Base-by-base conservation (phyloP, 2,329 filamentous ascomycete species). In the Beauveria australis region DNA sequence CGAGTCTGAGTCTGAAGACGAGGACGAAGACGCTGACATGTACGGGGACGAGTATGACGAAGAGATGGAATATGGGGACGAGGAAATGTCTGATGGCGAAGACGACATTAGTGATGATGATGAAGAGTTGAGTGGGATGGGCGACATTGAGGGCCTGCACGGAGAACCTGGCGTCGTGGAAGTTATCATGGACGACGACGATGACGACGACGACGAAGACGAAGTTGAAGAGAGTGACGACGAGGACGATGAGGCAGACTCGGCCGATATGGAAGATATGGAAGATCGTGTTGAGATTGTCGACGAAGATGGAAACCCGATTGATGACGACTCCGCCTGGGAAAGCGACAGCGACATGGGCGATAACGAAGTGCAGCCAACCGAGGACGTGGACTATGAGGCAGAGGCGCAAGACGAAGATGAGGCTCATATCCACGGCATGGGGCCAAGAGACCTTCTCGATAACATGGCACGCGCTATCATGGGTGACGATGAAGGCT, bases 81-180 rank as follows among this genome's bases (percentile, higher is more conserved):
- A 93, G 66, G 92, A 92, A 37, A 82, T 89, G 69, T 86, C 86
- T 0, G 89, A 93, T 68, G 90, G 90, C 62, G 89, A 92, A 68
- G 90, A 94, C 66, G 89, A 93, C 61, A 86, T 96, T 61, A 96
- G 92, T 68, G 93, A 95, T 69, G 90, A 94, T 62, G 91, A 95
- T 64, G 91, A 95, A 61, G 89, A 89, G 30, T 81, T 92, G 56
- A 87, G 86, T 63, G 89, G 87, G 44, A 92, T 95, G 81, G 93
- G 92, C 6, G 86, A 90, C 43, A 89, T 97, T 56, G 92, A 96
- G 76, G 89, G 84, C 55, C 77, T 87, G 22, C 79, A 84, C 60
- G 84, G 84, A 43, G 83, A 87, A 51, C 80, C 83, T 51, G 81
- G 78, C 26, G 79, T 87, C 59, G 82, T 89, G 62, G 85, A 88